Base-by-base conservation (phyloP, 2,329 filamentous ascomycete genomes). In the Calonectria naviculata region DNA sequence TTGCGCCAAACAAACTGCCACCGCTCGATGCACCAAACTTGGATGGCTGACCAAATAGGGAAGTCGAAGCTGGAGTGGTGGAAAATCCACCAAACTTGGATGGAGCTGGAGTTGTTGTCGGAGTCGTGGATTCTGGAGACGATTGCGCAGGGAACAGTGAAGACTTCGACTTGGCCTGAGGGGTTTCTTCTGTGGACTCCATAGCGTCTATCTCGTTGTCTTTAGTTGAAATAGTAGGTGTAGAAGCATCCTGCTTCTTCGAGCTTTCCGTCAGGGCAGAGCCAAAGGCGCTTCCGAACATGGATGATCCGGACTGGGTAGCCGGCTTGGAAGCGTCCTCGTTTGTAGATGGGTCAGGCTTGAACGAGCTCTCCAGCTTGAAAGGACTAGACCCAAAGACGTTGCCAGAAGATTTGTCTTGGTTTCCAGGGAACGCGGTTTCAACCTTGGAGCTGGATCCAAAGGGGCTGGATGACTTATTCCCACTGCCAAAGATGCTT, bases 301-400 rank as follows among this genome's bases (percentile, higher is more conserved):
- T 75, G 2, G 84, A 86, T 6, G 86, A 85, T 15, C 85, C 84
- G n/a, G 76, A 64, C 13, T 76, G 38, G n/a, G 81, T 80, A 26
- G 81, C 80, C 19, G 88, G 83, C 72, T 88, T 89, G 10, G 88
- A 85, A 41, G 87, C 82, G 68, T 92, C 90, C 28, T 93, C 88
- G 69, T 90, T 91, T 1, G 89, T 86, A 52, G 87, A 86, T 7
- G 89, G 87, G 74, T 94, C 92, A 10, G 87, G 86, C 77, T 91
- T 90, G 83, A 94, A 95, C 2, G 89, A 91, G 34, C 90, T 92
- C 44, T 89, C 88, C 19, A 94, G 85, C 75, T 93, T 92, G 83
- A 94, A 94, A 0, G 89, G 87, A 19, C 85, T 82, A n/a, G 86
- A 86, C 29, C 85, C 87, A 77, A 90, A 88, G 9, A 72, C 80